Conservation (phyloP, 345 rosid genomes). For the Combretum micranthum region DNA sequence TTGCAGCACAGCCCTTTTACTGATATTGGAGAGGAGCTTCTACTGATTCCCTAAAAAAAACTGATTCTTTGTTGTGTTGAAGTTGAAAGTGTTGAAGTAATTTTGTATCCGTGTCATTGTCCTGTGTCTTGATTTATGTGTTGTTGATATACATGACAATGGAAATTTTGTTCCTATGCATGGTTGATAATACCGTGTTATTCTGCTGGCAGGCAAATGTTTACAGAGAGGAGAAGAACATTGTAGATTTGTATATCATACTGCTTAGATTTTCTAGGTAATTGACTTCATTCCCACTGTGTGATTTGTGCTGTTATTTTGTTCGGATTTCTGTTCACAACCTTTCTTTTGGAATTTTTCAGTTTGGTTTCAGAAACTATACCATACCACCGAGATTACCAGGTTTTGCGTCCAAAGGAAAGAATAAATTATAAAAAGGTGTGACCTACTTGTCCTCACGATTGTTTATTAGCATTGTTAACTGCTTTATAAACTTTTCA, state of each 20-base stretch:
- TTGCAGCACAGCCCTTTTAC: too few relatives aligned
- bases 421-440: slow-evolving; percentile 64
- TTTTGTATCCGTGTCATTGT: too few relatives aligned
- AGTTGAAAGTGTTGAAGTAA: too few relatives aligned
- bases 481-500: neutral
- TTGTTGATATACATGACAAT: too few relatives aligned
- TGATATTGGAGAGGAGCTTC: too few relatives aligned
- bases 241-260: slow-evolving; percentile 84
- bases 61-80: too few relatives aligned
- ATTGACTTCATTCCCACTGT: slow-evolving; percentile 2
- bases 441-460: slow-evolving; percentile 11
- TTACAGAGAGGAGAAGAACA: slow-evolving; percentile 76
- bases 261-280: slow-evolving; percentile 89
- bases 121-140: too few relatives aligned
- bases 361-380: slow-evolving; percentile 96
- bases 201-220: slow-evolving; percentile 49
- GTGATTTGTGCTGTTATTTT: neutral
- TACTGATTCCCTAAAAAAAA: too few relatives aligned
- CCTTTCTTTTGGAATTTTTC: slow-evolving; percentile 9
- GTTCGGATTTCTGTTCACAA: neutral
- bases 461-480: neutral
- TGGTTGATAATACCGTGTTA: too few relatives aligned
- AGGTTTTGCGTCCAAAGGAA: slow-evolving; percentile 42
- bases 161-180: too few relatives aligned
- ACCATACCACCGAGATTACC: slow-evolving; percentile 86